Evolutionary conservation across 139 green algal species (phyloP), one percentile per base, ranked within the genome.

Genomic region (Volvox africanus): DNA sequence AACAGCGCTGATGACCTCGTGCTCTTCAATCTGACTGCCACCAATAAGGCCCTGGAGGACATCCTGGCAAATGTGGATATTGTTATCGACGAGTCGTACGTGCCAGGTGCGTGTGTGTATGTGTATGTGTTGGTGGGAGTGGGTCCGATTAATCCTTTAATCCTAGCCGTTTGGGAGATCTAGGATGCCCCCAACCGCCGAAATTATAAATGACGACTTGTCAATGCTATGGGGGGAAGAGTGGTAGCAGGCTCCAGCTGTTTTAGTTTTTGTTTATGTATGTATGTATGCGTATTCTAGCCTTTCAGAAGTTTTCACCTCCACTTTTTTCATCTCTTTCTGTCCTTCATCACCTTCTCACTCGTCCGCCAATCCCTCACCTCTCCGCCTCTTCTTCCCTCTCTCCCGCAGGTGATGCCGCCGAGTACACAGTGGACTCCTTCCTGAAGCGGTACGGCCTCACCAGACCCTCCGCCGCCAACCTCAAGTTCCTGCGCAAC

Each of bases 41-140:
- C 69, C 80, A 71, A 36, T 13, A 55, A 78, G 18, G 30, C 24
- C 61, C 90, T 95, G 77, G 69, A 44, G 33, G 26, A 30, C 6
- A 90, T 95, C 24, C 80, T 95, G 16, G 73, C 88, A 78, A 62
- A 88, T 82, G 94, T 96, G 2, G 95, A 98, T 44, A 82, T 96
- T 0, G 76, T 97, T 1, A 95, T 98, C 30, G 96, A 98, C 83
- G 96, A 98, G 90, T 94, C 93, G 0, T 97, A 92, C 75, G 80
- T 91, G 2, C 50, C 32, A 14, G 37, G n/a, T 44, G 30, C 28
- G 65, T 28, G 65, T 73, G 65, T 24, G 24, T 73, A 12, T 24
- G 16, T 73, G 65, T 28, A 5, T 24, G 65, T 24, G 65, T 30
- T 6, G 5, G 21, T 73, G 62, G 17, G 17, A 19, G 62, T 19